These are phyloP conservation scores for Selenicereus undatus DNA, from an alignment of 148 eudicot species.

Conservation along the genomic window DNA sequence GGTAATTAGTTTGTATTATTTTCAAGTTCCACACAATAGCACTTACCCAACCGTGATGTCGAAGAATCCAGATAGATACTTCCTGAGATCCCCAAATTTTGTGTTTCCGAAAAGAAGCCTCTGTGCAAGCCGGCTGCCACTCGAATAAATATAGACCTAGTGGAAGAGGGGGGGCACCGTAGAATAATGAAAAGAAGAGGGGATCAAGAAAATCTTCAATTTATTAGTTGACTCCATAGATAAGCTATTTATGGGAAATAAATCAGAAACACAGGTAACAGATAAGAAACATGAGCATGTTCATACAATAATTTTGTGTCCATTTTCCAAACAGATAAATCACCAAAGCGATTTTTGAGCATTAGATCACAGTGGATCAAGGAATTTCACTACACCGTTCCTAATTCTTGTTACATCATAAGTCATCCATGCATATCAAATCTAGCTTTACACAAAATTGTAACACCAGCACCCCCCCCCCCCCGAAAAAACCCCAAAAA, in stretches of 20 bases:
- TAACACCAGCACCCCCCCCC: no score
- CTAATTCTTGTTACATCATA: background rate
- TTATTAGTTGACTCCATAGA: background rate
- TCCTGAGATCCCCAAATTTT: constrained; percentile 74
- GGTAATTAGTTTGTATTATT: background rate
- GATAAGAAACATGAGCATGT: background rate
- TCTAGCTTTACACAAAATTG: background rate
- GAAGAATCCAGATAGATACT: constrained; percentile 73
- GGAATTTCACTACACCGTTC: background rate
- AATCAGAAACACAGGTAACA: background rate
- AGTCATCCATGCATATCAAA: background rate
- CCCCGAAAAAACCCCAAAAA: no score
- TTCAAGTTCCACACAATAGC: background rate
- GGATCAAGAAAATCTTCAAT: background rate
- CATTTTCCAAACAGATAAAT: background rate
- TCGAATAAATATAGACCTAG: constrained; percentile 93
- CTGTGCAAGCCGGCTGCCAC: constrained; percentile 96
- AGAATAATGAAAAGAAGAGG: background rate
- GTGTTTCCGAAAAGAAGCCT: constrained; percentile 85
- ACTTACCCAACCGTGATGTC: constrained; percentile 85
- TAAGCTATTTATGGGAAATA: background rate
- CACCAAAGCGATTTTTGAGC: background rate
- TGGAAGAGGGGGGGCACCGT: constrained; percentile 8
- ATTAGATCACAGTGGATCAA: background rate
- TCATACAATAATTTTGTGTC: background rate